Conservation (phyloP, 257 asterid genomes). For the Gynochthodes officinalis region DNA sequence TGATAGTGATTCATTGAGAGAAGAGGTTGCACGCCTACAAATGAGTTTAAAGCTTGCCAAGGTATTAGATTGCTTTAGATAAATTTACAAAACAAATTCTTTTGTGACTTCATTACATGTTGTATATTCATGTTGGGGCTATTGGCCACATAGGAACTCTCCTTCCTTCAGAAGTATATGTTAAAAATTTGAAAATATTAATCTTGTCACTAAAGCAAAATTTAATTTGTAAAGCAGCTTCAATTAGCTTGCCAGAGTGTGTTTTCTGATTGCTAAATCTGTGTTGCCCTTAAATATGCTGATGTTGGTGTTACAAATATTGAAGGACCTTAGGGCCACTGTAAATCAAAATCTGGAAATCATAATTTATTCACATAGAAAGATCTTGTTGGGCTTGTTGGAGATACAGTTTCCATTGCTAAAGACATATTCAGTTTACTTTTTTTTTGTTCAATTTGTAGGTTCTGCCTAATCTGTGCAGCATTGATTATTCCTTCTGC, state of each 20-base stretch:
- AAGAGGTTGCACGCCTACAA: slow-evolving; percentile 25
- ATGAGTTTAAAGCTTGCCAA: slow-evolving; percentile 22
- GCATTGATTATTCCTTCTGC: neutral
- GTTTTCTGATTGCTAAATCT: neutral
- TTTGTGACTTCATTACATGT: neutral
- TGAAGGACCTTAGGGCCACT: neutral
- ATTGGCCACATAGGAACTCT: neutral
- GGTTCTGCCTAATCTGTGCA: neutral
- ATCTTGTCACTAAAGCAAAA: neutral
- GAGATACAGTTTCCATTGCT: neutral
- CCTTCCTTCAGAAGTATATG: neutral
- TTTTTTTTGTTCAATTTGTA: neutral
- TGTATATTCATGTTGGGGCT: neutral
- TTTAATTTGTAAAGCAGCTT: neutral
- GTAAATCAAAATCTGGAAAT: neutral
- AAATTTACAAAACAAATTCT: neutral
- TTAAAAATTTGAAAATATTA: neutral
- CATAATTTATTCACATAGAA: neutral
- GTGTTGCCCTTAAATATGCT: neutral
- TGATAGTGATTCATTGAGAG: slow-evolving; percentile 23
- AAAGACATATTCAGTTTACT: neutral
- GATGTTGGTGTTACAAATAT: neutral
- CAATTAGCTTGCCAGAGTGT: neutral
- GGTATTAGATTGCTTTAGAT: slow-evolving; percentile 19
- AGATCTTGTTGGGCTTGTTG: neutral